Percentiles rank a stretch among this genome's conserved stretches.
Conservation (phyloP, 768 basidiomycete genomes). For the Russula sp. region DNA sequence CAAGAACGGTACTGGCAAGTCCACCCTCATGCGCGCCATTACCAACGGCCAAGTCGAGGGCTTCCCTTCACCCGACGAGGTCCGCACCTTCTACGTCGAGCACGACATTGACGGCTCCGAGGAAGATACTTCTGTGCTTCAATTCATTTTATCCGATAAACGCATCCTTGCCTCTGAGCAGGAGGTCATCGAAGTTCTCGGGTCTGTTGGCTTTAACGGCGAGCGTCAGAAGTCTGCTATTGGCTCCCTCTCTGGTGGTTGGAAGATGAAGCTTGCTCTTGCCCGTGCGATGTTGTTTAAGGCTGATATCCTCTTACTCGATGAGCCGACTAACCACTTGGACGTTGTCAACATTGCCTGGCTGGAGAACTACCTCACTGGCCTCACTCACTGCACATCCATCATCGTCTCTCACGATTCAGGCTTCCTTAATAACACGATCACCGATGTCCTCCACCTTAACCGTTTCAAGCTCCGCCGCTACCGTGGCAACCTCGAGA, state of each 20-base stretch:
- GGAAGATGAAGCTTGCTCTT: conserved; percentile 99
- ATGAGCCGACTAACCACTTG: conserved; percentile 96
- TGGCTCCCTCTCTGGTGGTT: conserved; percentile 91
- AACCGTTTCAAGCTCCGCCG: conserved; percentile 98
- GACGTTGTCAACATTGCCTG: conserved; percentile 97
- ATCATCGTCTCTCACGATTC: conserved; percentile 99
- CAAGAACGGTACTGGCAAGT: conserved; percentile 98
- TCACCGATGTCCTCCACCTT: conserved; percentile 94
- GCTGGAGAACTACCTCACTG: conserved; percentile 90
- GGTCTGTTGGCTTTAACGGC: conserved; percentile 86
- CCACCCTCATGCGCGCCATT: conserved; percentile 88
- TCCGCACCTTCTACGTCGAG: conserved; percentile 99
- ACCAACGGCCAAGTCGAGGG: conserved; percentile 96
- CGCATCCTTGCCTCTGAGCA: conserved; percentile 64
- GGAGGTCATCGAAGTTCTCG: conserved; percentile 74
- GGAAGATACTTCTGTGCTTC: conserved; percentile 80
- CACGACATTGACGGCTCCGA: conserved; percentile 98
- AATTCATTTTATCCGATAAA: conserved; percentile 81
- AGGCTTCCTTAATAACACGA: conserved; percentile 94
- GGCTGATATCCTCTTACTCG: conserved; percentile 92
- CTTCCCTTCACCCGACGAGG: conserved; percentile 94
- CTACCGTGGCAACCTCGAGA: conserved; percentile 92
- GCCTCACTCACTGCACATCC: conserved; percentile 86
- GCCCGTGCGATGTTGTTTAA: conserved; percentile 97
- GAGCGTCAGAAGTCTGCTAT: conserved; percentile 82